A percentile compares a stretch with the other conserved stretches of the same genome.
Conservation (phyloP, 2,329 filamentous ascomycete species). For the Diatrype stigma region DNA sequence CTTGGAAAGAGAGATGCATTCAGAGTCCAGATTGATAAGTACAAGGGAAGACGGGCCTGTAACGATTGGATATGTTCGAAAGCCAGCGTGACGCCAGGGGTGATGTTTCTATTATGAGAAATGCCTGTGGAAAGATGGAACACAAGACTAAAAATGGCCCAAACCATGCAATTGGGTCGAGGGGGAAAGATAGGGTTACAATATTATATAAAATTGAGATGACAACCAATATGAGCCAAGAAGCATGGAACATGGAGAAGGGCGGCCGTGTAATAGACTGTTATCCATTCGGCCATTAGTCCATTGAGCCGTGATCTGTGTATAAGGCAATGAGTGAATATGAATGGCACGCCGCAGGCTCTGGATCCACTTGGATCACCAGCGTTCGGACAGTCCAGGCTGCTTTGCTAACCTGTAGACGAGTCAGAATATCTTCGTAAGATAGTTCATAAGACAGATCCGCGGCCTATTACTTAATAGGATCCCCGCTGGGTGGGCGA, state of each 20-base stretch:
- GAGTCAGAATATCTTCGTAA: too few relatives aligned
- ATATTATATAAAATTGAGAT: neutral
- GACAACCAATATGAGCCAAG: neutral
- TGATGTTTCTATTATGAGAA: neutral
- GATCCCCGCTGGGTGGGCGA: too few relatives aligned
- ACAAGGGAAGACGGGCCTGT: too few relatives aligned
- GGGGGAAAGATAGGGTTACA: neutral
- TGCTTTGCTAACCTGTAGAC: neutral
- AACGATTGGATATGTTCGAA: too few relatives aligned
- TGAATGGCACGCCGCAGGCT: neutral
- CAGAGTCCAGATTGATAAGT: too few relatives aligned
- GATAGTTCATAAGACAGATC: neutral
- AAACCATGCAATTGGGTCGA: neutral
- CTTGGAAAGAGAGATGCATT: neutral
- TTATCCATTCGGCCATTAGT: neutral
- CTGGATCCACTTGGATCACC: slow-evolving; percentile 2
- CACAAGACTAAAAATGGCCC: neutral
- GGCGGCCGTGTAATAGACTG: neutral
- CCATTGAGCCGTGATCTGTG: neutral
- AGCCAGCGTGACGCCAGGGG: neutral
- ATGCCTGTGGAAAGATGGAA: neutral
- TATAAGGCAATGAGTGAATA: neutral
- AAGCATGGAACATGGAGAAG: neutral
- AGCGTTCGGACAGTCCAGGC: neutral
- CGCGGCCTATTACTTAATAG: neutral